Base-by-base conservation (phyloP, 2,329 filamentous ascomycete genomes). In the Aspergillus sergii region DNA sequence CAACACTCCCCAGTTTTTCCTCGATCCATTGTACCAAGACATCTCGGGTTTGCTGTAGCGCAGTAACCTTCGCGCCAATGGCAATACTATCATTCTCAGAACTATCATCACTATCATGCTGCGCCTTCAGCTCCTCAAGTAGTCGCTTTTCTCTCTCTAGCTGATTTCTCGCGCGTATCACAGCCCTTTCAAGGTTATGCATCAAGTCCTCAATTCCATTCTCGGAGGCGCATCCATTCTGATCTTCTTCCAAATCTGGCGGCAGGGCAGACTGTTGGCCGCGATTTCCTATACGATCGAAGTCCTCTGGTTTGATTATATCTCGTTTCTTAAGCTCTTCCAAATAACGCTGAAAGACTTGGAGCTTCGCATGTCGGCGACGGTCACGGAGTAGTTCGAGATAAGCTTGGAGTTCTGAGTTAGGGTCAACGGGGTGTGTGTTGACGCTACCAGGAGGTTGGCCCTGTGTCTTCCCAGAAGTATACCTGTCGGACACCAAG, bases 21-120 rank as follows among this genome's bases (percentile, higher is more conserved):
- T 85, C 83, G 8, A 85, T 77, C 83, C 83, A 85, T 51, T 79
- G 75, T 6, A 84, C 78, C 50, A 85, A 72, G 63, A 83, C 82
- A 62, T 84, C 78, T 51, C 82, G 78, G 14, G 81, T 83, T 43
- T 73, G 72, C 57, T 80, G 75, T 30, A 85, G 71, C 4, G 81
- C 81, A 55, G 67, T 64, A 0, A 79, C 58, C 62, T 71, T 77
- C 9, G 64, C 61, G 21, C 64, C 65, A 4, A 71, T 54, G 2
- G 67, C 39, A 11, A 62, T 26, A 21, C 63, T 59, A 21, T 54
- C 58, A 16, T 59, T 50, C 7, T 28, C 23, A 11, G 23, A n/a
- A 16, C 41, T 57, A 19, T 54, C 57, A 14, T 59, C 63, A 28
- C 66, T 63, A 34, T 66, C 68, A 48, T 69, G 67, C 26, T 63